Conservation (phyloP, 106 monocot species). For the Posidonia australis region DNA sequence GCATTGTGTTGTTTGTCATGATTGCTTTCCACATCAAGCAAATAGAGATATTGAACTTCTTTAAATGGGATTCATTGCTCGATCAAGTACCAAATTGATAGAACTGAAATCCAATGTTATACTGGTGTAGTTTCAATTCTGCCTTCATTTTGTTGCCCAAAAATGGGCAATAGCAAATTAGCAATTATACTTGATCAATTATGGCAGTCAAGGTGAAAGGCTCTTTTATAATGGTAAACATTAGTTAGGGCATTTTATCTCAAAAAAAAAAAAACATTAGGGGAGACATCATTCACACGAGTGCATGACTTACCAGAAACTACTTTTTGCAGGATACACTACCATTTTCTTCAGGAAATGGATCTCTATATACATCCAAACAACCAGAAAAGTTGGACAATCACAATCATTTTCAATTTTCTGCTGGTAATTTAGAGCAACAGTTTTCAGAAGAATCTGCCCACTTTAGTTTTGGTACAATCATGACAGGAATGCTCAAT, state of each 20-base stretch:
- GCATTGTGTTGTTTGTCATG: neutral
- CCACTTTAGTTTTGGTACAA: slow-evolving; percentile 2
- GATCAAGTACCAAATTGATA: no score
- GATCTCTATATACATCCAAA: slow-evolving; percentile 16
- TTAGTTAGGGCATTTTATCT: no score
- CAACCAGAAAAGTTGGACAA: neutral
- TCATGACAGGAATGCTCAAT: slow-evolving; percentile 5
- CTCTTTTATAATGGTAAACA: no score
- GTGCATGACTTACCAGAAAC: neutral
- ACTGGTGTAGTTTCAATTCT: no score
- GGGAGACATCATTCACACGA: neutral
- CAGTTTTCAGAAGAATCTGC: slow-evolving; percentile 19
- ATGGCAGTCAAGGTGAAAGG: no score
- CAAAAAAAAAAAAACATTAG: neutral
- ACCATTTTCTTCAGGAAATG: slow-evolving; percentile 4
- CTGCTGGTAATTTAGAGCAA: neutral
- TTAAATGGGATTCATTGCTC: neutral
- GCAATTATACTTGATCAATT: no score
- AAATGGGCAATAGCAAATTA: no score
- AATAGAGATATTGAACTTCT: neutral
- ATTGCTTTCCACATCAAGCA: neutral
- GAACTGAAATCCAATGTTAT: no score
- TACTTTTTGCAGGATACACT: slow-evolving; percentile 3
- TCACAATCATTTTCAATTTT: neutral
- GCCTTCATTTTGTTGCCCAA: no score